Evolutionary conservation across 805 yeast species (phyloP).

Genomic region (Schwanniomyces pseudopolymorphus): DNA sequence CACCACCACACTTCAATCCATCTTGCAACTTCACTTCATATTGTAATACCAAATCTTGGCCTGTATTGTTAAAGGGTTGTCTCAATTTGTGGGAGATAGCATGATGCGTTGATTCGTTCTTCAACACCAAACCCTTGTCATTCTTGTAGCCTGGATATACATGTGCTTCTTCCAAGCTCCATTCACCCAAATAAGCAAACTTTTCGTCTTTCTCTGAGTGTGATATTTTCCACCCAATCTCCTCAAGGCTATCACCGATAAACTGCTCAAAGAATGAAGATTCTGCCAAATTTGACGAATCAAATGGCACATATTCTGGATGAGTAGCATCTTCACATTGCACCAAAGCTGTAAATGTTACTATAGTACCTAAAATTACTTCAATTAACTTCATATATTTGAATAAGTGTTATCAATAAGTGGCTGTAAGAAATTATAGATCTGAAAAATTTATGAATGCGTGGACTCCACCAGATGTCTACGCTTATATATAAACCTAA

Average conservation of each 20-base stretch:
- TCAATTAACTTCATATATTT: neutral
- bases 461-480: neutral
- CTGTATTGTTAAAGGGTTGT: slow-evolving; percentile 55
- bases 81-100: slow-evolving; percentile 72
- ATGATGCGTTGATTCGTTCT: slow-evolving; percentile 74
- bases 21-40: slow-evolving; percentile 86
- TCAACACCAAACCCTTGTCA: slow-evolving; percentile 77
- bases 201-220: slow-evolving; percentile 51
- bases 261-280: slow-evolving; percentile 71
- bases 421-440: neutral
- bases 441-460: neutral
- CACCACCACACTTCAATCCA: slow-evolving; percentile 84
- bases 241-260: slow-evolving; percentile 17
- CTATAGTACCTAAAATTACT: neutral
- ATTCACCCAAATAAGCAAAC: slow-evolving; percentile 65
- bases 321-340: neutral
- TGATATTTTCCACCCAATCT: slow-evolving; percentile 51
- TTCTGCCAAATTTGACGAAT: slow-evolving; percentile 28
- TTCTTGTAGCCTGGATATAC: slow-evolving; percentile 57
- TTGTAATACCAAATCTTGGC: slow-evolving; percentile 74
- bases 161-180: slow-evolving; percentile 60
- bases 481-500: neutral
- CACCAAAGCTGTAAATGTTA: neutral
- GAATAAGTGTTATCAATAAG: neutral
- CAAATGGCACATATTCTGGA: slow-evolving; percentile 32